Base-by-base conservation (phyloP, 495 filamentous ascomycete species). In the Trichocladium antarcticum region DNA sequence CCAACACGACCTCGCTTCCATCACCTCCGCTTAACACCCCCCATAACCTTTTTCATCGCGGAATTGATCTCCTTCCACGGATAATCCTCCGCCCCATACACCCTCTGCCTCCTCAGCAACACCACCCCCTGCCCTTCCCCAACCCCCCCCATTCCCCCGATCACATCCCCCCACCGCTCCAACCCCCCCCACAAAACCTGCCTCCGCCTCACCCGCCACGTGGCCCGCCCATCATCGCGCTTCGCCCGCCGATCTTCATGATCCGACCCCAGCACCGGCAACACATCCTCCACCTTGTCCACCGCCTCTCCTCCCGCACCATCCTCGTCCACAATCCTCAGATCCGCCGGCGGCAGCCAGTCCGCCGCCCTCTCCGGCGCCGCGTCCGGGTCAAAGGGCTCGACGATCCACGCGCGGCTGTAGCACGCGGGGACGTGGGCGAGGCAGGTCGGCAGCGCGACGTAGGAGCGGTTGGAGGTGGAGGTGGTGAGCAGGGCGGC, bases 41-140 rank as follows among this genome's bases (percentile, higher is more conserved):
- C 24, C 34, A 37, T 37, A 29, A 37, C 42, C 19, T 11, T 36
- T 24, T 7, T 22, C 40, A 50, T 17, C 12, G 36, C 42, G 24
- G 22, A 10, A 3, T 10, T 24, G 7, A 57, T 57, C 14, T 37
- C 40, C 9, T 8, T 11, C 47, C 54, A 54, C 16, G 48, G 49
- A 27, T 56, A 57, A 6, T 57, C 49, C 29, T 55, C 54, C 6
- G 38, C 29, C 15, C 57, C 57, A 49, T 57, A 60, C 0, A 60
- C 54, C 45, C 42, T 55, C 54, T 60, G 54, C 43, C 31, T 47
- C 38, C 29, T 40, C 41, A 60, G n/a, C 24, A 50, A 34, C 29
- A 55, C 38, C 15, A 53, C 24, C 11, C 37, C 41, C 14, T 47
- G 21, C 36, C 32, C 32, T 5, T 41, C 48, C 9, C 12, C 42